Evolutionary conservation across 305 asterid genomes (phyloP).

Genomic region (Solanum aculeatissimum): DNA sequence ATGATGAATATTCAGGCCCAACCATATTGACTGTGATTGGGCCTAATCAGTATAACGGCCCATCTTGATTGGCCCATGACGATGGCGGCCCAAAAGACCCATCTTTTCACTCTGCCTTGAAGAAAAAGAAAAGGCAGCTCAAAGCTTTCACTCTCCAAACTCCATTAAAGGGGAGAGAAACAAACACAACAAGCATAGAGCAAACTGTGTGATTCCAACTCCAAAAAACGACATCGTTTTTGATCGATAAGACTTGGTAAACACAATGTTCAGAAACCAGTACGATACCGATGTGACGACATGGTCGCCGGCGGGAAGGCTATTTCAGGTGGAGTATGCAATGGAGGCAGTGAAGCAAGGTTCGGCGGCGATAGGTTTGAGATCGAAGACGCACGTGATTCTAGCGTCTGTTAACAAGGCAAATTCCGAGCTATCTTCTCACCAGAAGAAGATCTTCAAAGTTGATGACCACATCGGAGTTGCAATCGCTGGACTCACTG

Average conservation of each 20-base stretch:
- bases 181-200: neutral
- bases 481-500: slow-evolving; percentile 95
- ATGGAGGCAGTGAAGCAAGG: slow-evolving; percentile 99
- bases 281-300: slow-evolving; percentile 97
- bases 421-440: slow-evolving; percentile 85
- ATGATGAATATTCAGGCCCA: neutral
- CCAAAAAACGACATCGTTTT: neutral
- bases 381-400: slow-evolving; percentile 94
- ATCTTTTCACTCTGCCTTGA: slow-evolving; percentile 29
- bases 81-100: neutral
- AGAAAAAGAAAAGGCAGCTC: slow-evolving; percentile 29
- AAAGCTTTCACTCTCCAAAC: neutral
- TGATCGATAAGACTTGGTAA: neutral
- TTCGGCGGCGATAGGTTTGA: slow-evolving; percentile 91
- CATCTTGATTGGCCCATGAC: neutral
- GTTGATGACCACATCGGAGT: slow-evolving; percentile 98
- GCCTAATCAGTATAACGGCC: neutral
- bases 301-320: slow-evolving; percentile 97
- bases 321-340: slow-evolving; percentile 93
- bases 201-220: neutral
- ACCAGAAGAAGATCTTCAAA: slow-evolving; percentile 99
- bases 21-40: neutral
- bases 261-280: slow-evolving; percentile 79
- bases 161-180: neutral
- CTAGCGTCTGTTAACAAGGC: slow-evolving; percentile 86